Evolutionary conservation across 148 eudicot species (phyloP), one percentile per base, ranked within the genome.

Genomic region (Silene conica): DNA sequence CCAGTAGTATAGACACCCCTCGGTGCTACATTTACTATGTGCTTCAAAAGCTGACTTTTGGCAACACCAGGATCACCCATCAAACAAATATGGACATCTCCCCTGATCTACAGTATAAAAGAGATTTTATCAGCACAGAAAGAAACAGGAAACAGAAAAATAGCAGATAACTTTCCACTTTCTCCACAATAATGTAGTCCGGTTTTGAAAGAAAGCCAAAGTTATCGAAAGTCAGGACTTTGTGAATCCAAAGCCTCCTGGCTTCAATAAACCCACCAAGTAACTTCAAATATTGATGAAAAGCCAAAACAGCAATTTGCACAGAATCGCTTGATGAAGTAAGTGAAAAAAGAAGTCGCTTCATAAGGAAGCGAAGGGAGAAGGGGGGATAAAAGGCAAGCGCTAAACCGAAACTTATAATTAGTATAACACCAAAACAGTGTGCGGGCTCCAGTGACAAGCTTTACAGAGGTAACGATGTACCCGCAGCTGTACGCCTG

Each of bases 61-160:
- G 99, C 99, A 78, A 96, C 99, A 72, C 97, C 97, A 72, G 99
- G 99, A 87, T 96, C 99, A 74, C 99, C 99, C 99, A 96, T 96
- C 83, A 96, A 81, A 80, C 99, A 96, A 21, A 96, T 84, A 76
- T 96, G 99, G 52, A 96, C 38, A 78, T 96, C 99, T 78, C 99
- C 99, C 78, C 99, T 87, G 73, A 96, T 96, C 99, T 96, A 87
- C 87, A 88, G 41, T 71, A 8, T 31, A 54, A 75, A 71, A 41
- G 57, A 67, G 25, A 11, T 4, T 45, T 68, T 6, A 28, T 52
- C 68, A 69, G 55, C 25, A 26, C 31, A 50, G 9, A 61, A 34
- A 50, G 9, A 61, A 34, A 45, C 46, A 67, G 43, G 67, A 56
- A 34, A 68, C 1, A 16, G 21, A 57, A 2, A 38, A 8, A 21